A percentile compares a stretch with the other conserved stretches of the same genome.
Evolutionary conservation across 2,329 filamentous ascomycete species (phyloP).

Genomic region (Fusarium poae): DNA sequence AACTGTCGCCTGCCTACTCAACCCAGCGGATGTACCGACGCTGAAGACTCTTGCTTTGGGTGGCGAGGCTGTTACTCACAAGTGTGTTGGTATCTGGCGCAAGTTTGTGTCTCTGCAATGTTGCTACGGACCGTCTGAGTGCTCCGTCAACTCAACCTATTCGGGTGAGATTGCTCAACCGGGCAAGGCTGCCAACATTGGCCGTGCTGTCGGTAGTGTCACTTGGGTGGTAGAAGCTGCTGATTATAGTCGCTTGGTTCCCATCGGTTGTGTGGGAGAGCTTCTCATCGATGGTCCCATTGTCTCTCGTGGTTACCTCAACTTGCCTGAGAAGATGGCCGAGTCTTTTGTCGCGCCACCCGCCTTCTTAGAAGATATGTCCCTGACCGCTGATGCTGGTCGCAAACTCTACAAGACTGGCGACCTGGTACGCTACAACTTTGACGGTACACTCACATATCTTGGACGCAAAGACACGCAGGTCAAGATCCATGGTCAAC

Average conservation of each 20-base stretch:
- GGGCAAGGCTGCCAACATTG: slow-evolving; percentile 36
- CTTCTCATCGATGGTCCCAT: slow-evolving; percentile 39
- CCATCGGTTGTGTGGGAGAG: slow-evolving; percentile 30
- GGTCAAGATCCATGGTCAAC: slow-evolving; percentile 69
- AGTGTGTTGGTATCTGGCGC: slow-evolving; percentile 37
- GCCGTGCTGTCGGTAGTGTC: slow-evolving; percentile 29
- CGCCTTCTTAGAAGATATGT: not conserved
- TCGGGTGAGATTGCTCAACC: slow-evolving; percentile 26
- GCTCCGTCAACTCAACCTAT: slow-evolving; percentile 33
- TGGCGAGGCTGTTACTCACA: slow-evolving; percentile 32
- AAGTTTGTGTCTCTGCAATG: slow-evolving; percentile 34
- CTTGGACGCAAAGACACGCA: too few relatives aligned
- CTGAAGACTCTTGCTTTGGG: slow-evolving; percentile 33
- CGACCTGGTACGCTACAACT: slow-evolving; percentile 60
- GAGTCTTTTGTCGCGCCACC: slow-evolving; percentile 28
- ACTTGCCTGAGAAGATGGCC: slow-evolving; percentile 26
- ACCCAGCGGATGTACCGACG: slow-evolving; percentile 23
- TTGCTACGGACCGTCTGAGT: slow-evolving; percentile 36
- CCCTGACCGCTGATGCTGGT: not conserved
- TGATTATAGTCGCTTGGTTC: slow-evolving; percentile 14
- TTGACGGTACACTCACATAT: slow-evolving; percentile 58
- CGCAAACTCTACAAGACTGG: slow-evolving; percentile 60
- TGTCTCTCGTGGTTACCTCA: slow-evolving; percentile 38
- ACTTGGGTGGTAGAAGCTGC: slow-evolving; percentile 32
- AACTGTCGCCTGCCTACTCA: slow-evolving; percentile 33